Percentiles rank a stretch among this genome's conserved stretches.
phyloP scores from a whole-genome alignment of 176 grass and related monocot genomes.

The Leersia perrieri region DNA sequence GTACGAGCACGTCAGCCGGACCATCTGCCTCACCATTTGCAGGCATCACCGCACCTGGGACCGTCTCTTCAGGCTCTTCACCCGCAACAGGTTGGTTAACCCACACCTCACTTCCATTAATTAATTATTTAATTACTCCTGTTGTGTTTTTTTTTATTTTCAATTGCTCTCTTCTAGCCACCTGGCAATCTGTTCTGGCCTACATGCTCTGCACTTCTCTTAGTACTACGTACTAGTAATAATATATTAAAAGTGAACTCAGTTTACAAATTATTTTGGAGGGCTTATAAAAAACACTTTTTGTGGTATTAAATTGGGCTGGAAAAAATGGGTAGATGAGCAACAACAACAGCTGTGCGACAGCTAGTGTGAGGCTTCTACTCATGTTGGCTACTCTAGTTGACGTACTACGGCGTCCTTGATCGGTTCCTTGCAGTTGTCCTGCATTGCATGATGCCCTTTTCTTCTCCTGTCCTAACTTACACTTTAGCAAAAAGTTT shows the following conservation, averaged over 20 bases:
- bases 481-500: background rate
- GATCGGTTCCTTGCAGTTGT: background rate
- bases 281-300: background rate
- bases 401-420: background rate
- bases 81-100: slow-evolving; percentile 61
- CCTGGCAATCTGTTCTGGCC: background rate
- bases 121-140: too few species aligned
- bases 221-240: too few species aligned
- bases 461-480: background rate
- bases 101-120: background rate
- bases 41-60: slow-evolving; percentile 81
- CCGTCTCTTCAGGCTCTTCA: slow-evolving; percentile 65
- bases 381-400: background rate
- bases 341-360: background rate
- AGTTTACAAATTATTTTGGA: background rate
- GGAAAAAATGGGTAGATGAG: background rate
- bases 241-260: background rate
- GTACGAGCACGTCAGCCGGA: slow-evolving; percentile 98
- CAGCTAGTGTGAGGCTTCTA: background rate
- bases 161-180: background rate
- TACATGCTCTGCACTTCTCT: background rate
- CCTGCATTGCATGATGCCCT: background rate
- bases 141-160: background rate
- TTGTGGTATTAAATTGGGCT: background rate
- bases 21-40: slow-evolving; percentile 92